Evolutionary conservation across 2,329 filamentous ascomycete species (phyloP).

Genomic region (Byssothecium circinans): DNA sequence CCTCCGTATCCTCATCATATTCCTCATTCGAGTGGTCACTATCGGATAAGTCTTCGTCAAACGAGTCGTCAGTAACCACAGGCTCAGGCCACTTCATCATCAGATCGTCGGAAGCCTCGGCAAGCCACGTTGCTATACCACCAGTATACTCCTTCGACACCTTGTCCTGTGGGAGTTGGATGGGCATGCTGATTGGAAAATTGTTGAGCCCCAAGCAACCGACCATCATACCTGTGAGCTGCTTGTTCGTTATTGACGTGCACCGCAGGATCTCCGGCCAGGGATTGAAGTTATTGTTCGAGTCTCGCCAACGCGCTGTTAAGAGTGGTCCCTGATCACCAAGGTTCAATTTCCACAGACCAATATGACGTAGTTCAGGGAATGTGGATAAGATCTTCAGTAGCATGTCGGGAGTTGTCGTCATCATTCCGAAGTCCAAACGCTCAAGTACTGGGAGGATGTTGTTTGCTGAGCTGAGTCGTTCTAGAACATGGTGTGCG

Average conservation of each 20-base stretch:
- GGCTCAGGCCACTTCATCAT: constrained; percentile 20
- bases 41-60: too few relatives aligned
- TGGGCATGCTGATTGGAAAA: not conserved
- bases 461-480: constrained; percentile 33
- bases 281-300: constrained; percentile 10
- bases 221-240: constrained; percentile 3
- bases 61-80: too few relatives aligned
- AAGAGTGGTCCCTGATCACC: not conserved
- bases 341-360: constrained; percentile 51
- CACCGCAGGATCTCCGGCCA: constrained; percentile 24
- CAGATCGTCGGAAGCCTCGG: constrained; percentile 12
- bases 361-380: constrained; percentile 48
- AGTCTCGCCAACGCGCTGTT: constrained; percentile 10
- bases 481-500: constrained; percentile 37
- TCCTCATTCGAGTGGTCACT: constrained; percentile 6
- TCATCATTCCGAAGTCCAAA: constrained; percentile 29
- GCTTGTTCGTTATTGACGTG: not conserved
- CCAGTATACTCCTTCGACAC: not conserved
- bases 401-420: constrained; percentile 9
- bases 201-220: constrained; percentile 1
- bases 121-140: not conserved
- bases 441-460: constrained; percentile 12
- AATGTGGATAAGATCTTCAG: constrained; percentile 43
- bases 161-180: not conserved
- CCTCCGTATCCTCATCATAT: constrained; percentile 18